phyloP scores from a whole-genome alignment of 805 yeast species.

The Zygosaccharomyces rouxii region DNA sequence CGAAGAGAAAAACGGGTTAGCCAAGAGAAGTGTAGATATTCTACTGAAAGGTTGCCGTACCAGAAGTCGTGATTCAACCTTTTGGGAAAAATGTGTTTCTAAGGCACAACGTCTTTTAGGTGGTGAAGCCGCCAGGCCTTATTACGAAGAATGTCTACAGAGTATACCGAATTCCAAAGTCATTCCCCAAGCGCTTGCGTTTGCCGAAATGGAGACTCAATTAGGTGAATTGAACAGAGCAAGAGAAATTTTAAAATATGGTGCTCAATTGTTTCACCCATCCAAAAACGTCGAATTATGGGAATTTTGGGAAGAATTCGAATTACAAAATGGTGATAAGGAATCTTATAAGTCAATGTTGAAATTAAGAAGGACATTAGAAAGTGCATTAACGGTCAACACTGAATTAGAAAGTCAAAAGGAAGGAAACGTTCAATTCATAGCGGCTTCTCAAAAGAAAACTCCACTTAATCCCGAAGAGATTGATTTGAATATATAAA shows the following conservation, averaged over 20 bases:
- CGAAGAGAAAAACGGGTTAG: slow-evolving; percentile 54
- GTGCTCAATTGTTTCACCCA: slow-evolving; percentile 42
- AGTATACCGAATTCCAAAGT: slow-evolving; percentile 42
- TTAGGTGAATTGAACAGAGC: slow-evolving; percentile 55
- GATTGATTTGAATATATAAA: slow-evolving; percentile 49
- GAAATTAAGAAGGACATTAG: slow-evolving; percentile 46
- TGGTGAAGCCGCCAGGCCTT: slow-evolving; percentile 40
- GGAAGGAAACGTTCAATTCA: slow-evolving; percentile 41
- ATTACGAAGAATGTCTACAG: slow-evolving; percentile 51
- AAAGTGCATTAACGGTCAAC: slow-evolving; percentile 29
- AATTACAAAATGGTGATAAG: slow-evolving; percentile 65
- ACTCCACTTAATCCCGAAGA: slow-evolving; percentile 49
- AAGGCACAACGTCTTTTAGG: slow-evolving; percentile 42
- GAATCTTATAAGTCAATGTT: slow-evolving; percentile 71
- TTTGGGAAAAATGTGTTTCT: slow-evolving; percentile 43
- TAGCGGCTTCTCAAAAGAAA: slow-evolving; percentile 43
- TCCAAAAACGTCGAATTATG: slow-evolving; percentile 42
- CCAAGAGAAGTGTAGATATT: slow-evolving; percentile 46
- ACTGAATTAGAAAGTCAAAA: slow-evolving; percentile 25
- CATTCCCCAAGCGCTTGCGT: slow-evolving; percentile 45
- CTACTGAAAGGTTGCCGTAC: slow-evolving; percentile 40
- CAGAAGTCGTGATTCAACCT: slow-evolving; percentile 3
- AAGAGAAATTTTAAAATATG: slow-evolving; percentile 56
- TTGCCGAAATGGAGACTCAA: slow-evolving; percentile 53
- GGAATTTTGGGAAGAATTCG: slow-evolving; percentile 72